These are phyloP conservation scores for Stachybotrys chlorohalonatus DNA, from an alignment of 2,329 filamentous ascomycete genomes.

Conservation along the genomic window DNA sequence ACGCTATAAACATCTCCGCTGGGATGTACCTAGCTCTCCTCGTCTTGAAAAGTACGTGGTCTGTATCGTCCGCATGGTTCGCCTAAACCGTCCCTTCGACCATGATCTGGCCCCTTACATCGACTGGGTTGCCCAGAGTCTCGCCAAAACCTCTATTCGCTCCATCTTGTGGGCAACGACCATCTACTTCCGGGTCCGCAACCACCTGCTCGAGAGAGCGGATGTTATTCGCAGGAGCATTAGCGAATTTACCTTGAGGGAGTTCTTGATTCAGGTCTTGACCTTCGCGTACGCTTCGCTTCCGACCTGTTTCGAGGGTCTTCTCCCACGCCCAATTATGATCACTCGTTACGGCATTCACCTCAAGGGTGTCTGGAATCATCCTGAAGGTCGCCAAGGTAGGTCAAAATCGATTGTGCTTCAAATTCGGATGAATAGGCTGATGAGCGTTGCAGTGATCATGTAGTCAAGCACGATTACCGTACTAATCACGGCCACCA, in stretches of 20 bases:
- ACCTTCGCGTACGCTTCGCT: constrained; percentile 19
- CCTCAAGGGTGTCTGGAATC: background rate
- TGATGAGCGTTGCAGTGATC: background rate
- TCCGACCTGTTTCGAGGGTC: constrained; percentile 16
- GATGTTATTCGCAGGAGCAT: background rate
- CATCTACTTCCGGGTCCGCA: constrained; percentile 16
- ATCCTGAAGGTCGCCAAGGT: background rate
- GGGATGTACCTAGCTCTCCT: constrained; percentile 13
- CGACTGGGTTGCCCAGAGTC: constrained; percentile 19
- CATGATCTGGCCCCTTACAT: constrained; percentile 17
- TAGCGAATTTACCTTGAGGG: constrained; percentile 14
- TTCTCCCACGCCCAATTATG: constrained; percentile 20
- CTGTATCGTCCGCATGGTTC: constrained; percentile 19
- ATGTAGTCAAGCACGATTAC: no score
- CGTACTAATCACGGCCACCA: no score
- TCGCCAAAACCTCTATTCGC: constrained; percentile 11
- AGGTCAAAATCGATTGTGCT: background rate
- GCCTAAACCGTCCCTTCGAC: constrained; percentile 5
- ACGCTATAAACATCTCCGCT: background rate
- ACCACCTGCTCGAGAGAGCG: background rate
- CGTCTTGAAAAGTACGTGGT: constrained; percentile 18
- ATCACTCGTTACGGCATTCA: constrained; percentile 9
- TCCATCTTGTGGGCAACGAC: constrained; percentile 20
- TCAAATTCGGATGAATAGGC: background rate
- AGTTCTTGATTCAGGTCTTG: constrained; percentile 17